These are phyloP conservation scores for Aphanomyces cochlioides DNA, from an alignment of 352 stramenopile species.

Conservation along the genomic window DNA sequence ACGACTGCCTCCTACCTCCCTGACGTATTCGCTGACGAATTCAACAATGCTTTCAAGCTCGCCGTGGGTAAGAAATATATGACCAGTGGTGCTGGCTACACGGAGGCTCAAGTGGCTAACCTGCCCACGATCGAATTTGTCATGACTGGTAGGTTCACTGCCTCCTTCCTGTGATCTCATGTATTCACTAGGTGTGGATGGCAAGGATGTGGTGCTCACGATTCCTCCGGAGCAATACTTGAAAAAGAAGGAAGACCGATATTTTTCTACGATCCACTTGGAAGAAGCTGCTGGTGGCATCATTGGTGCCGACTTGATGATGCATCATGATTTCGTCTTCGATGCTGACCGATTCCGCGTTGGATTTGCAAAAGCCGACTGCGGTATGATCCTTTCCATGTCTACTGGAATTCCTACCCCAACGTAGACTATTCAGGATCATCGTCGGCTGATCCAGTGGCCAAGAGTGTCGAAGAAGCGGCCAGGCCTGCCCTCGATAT, in stretches of 20 bases:
- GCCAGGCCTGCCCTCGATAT: constrained; percentile 23
- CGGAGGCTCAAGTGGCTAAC: constrained; percentile 41
- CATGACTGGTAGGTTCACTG: constrained; percentile 39
- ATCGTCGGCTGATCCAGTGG: constrained; percentile 18
- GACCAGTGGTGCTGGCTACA: constrained; percentile 52
- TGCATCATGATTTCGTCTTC: constrained; percentile 78
- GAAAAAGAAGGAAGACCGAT: constrained; percentile 44
- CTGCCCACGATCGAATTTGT: constrained; percentile 69
- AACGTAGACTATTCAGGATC: background rate
- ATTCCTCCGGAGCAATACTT: constrained; percentile 68
- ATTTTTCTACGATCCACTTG: constrained; percentile 62
- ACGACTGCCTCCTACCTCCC: constrained; percentile 82
- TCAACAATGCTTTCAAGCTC: constrained; percentile 51
- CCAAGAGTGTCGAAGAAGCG: constrained; percentile 17
- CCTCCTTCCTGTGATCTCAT: background rate
- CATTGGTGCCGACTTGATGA: constrained; percentile 82
- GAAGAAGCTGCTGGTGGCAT: constrained; percentile 66
- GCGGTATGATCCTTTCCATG: constrained; percentile 26
- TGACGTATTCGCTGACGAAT: constrained; percentile 46
- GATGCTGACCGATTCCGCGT: constrained; percentile 65
- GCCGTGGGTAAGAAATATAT: constrained; percentile 28
- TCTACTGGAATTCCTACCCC: background rate
- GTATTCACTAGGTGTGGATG: constrained; percentile 35
- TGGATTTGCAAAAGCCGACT: constrained; percentile 73
- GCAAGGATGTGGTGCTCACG: constrained; percentile 51